Conservation (phyloP, 768 basidiomycete species). For the Steccherinum ochraceum region DNA sequence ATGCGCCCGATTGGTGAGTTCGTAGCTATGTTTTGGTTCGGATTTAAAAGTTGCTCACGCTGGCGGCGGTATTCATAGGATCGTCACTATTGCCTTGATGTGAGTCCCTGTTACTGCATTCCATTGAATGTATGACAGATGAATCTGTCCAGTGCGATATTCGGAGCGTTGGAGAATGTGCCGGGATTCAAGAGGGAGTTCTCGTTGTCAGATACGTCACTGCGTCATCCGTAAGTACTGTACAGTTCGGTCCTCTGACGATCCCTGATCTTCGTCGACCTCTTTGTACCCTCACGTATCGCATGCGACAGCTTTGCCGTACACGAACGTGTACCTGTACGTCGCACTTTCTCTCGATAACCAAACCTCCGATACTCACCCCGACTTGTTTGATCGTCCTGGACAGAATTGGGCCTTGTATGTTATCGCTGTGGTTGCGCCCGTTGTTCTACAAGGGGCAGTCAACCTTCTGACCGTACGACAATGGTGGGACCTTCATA, state of each 20-base stretch:
- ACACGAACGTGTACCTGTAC: slow-evolving; percentile 74
- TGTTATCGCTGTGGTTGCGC: slow-evolving; percentile 50
- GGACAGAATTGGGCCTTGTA: slow-evolving; percentile 18
- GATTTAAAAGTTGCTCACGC: too few relatives aligned
- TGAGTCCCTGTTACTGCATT: slow-evolving; percentile 29
- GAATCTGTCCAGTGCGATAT: slow-evolving; percentile 39
- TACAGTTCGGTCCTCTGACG: slow-evolving; percentile 3
- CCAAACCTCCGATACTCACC: background rate
- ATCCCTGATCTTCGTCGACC: background rate
- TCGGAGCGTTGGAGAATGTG: slow-evolving; percentile 59
- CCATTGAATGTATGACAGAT: background rate
- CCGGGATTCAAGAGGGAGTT: slow-evolving; percentile 74
- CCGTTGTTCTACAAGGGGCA: slow-evolving; percentile 59
- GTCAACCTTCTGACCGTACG: slow-evolving; percentile 69
- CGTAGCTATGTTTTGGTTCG: too few relatives aligned
- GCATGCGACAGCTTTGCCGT: slow-evolving; percentile 61
- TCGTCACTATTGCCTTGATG: slow-evolving; percentile 61
- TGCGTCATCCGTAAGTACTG: slow-evolving; percentile 21
- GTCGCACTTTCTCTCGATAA: slow-evolving; percentile 15
- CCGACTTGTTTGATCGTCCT: slow-evolving; percentile 1
- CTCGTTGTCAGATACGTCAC: slow-evolving; percentile 74
- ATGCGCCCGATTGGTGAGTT: slow-evolving; percentile 72
- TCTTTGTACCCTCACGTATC: background rate
- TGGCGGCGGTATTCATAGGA: slow-evolving; percentile 51
- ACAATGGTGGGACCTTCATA: slow-evolving; percentile 89